Base-by-base conservation (phyloP, 2,329 filamentous ascomycete genomes). In the Chrysoporthe deuterocubensis region DNA sequence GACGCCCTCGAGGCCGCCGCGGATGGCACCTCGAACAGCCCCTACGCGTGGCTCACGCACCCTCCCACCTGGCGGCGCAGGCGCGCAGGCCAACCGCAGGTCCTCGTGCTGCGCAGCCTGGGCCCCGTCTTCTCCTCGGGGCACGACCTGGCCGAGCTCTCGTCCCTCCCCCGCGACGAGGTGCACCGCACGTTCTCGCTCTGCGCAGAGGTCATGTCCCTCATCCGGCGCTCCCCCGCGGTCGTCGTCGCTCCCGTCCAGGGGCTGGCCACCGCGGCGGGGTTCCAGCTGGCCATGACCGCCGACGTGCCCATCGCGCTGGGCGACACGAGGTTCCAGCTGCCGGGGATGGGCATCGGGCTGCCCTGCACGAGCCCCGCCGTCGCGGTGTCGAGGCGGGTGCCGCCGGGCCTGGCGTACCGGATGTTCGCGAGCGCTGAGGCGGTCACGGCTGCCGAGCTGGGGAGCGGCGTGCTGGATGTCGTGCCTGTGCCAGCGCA, bases 301-400 rank as follows among this genome's bases (percentile, higher is more conserved):
- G 71, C 76, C 1, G 77, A 79, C 69, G 59, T 75, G 13, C 72
- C 72, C 37, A 72, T 70, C 9, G 71, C 71, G 16, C 73, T 72
- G n/a, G 70, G 63, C 1, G 72, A 63, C 40, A 67, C 57, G 1
- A 44, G 2, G 21, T 66, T 71, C 42, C 66, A 73, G 66, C 70
- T 79, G 3, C 77, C 77, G 0, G 76, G 76, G 1, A 72, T 73
- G 16, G 66, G 58, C 18, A 72, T 78, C 50, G 76, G 76, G 3
- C 64, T 78, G 11, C 77, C 77, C 1, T 78, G 75, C 67, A 77
- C 75, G 4, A 75, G 75, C 43, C 76, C 77, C 13, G 73, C 73
- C 1, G 73, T 73, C 5, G 73, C 71, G 1, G 71, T 77, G 21
- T 71, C 74, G 11, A 69, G 76, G 14, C 71, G 73, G 37, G 57